Evolutionary conservation across 352 stramenopile species (phyloP).

Genomic region (Globisporangium nunn): DNA sequence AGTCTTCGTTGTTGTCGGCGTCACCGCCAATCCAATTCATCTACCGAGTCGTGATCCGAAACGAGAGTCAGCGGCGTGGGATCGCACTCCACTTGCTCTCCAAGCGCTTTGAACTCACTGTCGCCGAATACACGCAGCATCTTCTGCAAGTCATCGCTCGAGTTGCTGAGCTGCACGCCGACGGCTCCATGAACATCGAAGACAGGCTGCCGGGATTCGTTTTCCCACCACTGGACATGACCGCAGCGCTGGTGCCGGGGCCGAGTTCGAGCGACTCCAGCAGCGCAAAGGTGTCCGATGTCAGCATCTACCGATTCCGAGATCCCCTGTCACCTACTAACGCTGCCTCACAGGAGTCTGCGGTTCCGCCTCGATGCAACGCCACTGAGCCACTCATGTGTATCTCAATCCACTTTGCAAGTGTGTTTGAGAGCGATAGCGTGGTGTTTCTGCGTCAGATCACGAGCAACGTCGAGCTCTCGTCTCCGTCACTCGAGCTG

Average conservation of each 20-base stretch:
- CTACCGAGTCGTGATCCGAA: slow-evolving; percentile 10
- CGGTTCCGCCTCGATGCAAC: not conserved
- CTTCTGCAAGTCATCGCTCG: not conserved
- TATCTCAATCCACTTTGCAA: slow-evolving; percentile 2
- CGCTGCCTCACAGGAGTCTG: not conserved
- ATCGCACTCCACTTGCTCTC: slow-evolving; percentile 8
- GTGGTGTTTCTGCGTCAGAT: slow-evolving; percentile 8
- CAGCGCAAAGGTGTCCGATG: not conserved
- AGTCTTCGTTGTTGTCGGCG: not conserved
- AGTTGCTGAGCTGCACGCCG: slow-evolving; percentile 4
- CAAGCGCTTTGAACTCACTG: slow-evolving; percentile 5
- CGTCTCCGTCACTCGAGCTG: slow-evolving; percentile 2
- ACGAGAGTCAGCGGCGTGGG: slow-evolving; percentile 16
- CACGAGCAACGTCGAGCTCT: slow-evolving; percentile 1
- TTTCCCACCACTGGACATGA: not conserved
- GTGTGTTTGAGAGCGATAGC: not conserved
- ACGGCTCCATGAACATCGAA: slow-evolving; percentile 1
- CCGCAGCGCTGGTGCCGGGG: not conserved
- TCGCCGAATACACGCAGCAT: slow-evolving; percentile 2
- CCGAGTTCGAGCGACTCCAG: not conserved
- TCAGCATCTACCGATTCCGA: slow-evolving; percentile 4
- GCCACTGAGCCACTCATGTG: not conserved
- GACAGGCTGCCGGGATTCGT: slow-evolving; percentile 11
- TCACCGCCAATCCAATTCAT: not conserved
- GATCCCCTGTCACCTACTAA: not conserved